Conservation (phyloP, 495 filamentous ascomycete genomes). For the Durotheca rogersii region DNA sequence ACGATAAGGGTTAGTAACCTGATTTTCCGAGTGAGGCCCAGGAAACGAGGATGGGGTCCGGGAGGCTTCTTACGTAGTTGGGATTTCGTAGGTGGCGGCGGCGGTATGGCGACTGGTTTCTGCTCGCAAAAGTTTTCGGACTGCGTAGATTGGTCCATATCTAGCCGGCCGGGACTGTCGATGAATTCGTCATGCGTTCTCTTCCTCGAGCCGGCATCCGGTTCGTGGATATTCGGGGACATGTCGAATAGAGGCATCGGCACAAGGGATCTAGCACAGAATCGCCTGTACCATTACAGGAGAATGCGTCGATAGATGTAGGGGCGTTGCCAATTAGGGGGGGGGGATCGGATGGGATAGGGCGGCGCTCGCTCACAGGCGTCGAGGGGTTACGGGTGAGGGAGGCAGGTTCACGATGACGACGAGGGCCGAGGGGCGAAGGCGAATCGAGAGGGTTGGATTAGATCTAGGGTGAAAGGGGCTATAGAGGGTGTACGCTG, state of each 20-base stretch:
- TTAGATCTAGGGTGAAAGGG: background rate
- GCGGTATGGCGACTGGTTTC: slow-evolving; percentile 9
- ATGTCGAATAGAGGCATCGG: slow-evolving; percentile 43
- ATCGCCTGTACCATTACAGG: slow-evolving; percentile 7
- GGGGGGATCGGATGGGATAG: too few species aligned
- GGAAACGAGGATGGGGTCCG: background rate
- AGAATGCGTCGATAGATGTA: background rate
- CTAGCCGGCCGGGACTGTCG: slow-evolving; percentile 10
- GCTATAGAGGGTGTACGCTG: too few species aligned
- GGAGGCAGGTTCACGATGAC: too few species aligned
- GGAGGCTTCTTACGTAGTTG: slow-evolving; percentile 18
- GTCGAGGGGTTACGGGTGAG: background rate
- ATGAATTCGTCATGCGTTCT: slow-evolving; percentile 41
- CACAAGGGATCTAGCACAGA: background rate
- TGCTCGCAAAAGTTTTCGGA: slow-evolving; percentile 12
- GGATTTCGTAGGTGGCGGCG: slow-evolving; percentile 5
- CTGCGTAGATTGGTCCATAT: slow-evolving; percentile 6
- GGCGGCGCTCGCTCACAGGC: background rate
- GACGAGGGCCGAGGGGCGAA: too few species aligned
- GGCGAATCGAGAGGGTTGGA: slow-evolving; percentile 1
- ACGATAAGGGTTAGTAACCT: background rate
- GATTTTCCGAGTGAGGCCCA: background rate
- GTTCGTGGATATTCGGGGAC: slow-evolving; percentile 40
- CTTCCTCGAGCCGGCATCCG: slow-evolving; percentile 36
- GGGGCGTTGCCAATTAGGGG: background rate